A percentile compares a stretch with the other conserved stretches of the same genome.
Conservation (phyloP, 345 rosid genomes). For the Rhizophora apiculata region DNA sequence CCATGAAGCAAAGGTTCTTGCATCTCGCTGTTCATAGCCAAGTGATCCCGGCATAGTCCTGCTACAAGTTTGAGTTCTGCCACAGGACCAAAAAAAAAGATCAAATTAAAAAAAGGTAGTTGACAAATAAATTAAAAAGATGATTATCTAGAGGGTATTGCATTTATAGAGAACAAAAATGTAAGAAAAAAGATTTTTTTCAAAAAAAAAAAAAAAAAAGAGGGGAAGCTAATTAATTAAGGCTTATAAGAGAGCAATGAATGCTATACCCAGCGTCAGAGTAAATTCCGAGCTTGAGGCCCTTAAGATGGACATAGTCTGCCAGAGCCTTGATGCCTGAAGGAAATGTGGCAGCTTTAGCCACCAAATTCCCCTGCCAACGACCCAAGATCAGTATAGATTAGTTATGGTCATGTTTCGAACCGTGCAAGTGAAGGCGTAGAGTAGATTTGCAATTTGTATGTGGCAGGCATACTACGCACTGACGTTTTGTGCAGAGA, state of each 20-base stretch:
- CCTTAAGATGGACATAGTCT: constrained; percentile 25
- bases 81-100: neutral
- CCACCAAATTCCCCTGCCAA: constrained; percentile 21
- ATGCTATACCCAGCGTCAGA: constrained; percentile 23
- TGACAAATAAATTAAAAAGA: neutral
- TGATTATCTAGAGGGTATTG: neutral
- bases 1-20: constrained; percentile 87
- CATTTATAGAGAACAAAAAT: too few relatives aligned
- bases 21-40: constrained; percentile 85
- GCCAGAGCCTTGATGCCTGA: constrained; percentile 25
- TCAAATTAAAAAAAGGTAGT: neutral
- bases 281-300: constrained; percentile 28
- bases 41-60: constrained; percentile 91
- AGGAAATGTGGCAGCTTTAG: constrained; percentile 22
- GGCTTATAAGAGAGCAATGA: too few relatives aligned
- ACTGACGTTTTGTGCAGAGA: neutral
- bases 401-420: neutral
- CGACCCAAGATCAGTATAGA: neutral
- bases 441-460: too few relatives aligned
- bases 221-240: neutral
- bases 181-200: neutral
- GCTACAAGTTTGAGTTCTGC: constrained; percentile 79
- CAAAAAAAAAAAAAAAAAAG: neutral
- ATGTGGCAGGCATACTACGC: too few relatives aligned
- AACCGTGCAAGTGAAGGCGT: too few relatives aligned